phyloP scores from a whole-genome alignment of 805 yeast species.

The Spathaspora girioi region DNA sequence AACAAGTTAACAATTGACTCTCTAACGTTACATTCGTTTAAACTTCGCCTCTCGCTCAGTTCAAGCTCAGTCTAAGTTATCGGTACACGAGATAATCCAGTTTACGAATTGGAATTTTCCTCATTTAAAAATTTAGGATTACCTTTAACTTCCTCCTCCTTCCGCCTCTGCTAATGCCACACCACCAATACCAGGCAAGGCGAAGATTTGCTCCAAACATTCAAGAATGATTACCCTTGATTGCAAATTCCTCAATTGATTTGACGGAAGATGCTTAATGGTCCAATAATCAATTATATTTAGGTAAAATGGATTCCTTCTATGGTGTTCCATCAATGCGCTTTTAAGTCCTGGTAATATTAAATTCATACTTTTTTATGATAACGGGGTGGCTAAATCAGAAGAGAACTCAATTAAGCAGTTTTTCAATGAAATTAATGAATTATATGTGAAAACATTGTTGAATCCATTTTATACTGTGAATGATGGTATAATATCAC shows the following conservation, averaged over 20 bases:
- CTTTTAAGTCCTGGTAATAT: conserved; percentile 86
- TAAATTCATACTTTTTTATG: conserved; percentile 62
- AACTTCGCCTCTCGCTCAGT: no score
- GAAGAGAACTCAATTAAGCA: conserved; percentile 75
- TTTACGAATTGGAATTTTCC: conserved; percentile 85
- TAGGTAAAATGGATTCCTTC: conserved; percentile 80
- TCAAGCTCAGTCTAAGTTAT: no score
- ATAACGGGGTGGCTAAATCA: conserved; percentile 22
- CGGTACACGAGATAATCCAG: conserved; percentile 83
- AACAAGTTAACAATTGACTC: no score
- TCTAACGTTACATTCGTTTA: no score
- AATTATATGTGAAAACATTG: conserved; percentile 78
- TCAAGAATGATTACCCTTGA: conserved; percentile 80
- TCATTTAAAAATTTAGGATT: conserved; percentile 44
- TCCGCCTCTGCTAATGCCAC: background rate
- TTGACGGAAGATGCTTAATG: conserved; percentile 89
- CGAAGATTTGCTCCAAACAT: conserved; percentile 65
- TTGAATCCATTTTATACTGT: conserved; percentile 83
- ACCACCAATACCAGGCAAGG: conserved; percentile 41
- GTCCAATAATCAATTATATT: conserved; percentile 59
- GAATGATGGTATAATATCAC: conserved; percentile 70
- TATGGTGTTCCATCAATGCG: conserved; percentile 82
- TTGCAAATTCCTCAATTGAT: conserved; percentile 85
- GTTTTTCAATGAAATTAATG: conserved; percentile 82
- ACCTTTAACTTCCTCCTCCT: no score